Evolutionary conservation across 345 rosid genomes (phyloP).

Genomic region (Acer campestre): DNA sequence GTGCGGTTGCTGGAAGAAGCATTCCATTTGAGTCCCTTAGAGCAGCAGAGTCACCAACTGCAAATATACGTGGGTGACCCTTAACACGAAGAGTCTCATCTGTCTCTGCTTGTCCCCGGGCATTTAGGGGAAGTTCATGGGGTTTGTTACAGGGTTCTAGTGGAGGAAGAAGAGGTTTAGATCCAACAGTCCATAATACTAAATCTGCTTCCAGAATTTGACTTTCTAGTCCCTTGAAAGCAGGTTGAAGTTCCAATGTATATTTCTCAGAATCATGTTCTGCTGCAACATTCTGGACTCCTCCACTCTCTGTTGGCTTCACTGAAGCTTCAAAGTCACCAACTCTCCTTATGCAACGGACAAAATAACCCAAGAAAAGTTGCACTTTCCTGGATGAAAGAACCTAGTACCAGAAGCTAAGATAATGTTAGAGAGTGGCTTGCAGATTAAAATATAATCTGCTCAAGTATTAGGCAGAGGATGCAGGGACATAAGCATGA

Average conservation of each 20-base stretch:
- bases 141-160: slow-evolving; percentile 46
- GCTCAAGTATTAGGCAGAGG: slow-evolving; percentile 8
- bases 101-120: slow-evolving; percentile 88
- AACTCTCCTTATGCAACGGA: slow-evolving; percentile 44
- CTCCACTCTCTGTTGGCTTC: slow-evolving; percentile 25
- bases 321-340: slow-evolving; percentile 36
- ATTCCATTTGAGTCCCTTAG: slow-evolving; percentile 75
- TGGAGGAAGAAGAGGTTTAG: slow-evolving; percentile 76
- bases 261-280: slow-evolving; percentile 44
- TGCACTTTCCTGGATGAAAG: slow-evolving; percentile 78
- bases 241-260: slow-evolving; percentile 80
- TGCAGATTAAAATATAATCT: slow-evolving; percentile 1
- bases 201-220: slow-evolving; percentile 75
- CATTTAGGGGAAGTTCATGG: slow-evolving; percentile 66
- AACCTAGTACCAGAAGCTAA: slow-evolving; percentile 50
- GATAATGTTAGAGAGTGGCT: not conserved
- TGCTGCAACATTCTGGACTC: slow-evolving; percentile 11
- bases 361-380: slow-evolving; percentile 77
- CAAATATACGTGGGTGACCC: slow-evolving; percentile 92
- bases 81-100: slow-evolving; percentile 94
- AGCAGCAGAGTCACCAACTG: slow-evolving; percentile 90
- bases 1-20: slow-evolving; percentile 92
- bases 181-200: slow-evolving; percentile 90
- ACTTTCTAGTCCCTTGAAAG: slow-evolving; percentile 68
- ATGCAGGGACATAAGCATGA: not conserved